Percentiles rank a stretch among this genome's conserved stretches.
Conservation (phyloP, 768 basidiomycete genomes). For the Tulasnella sp. region DNA sequence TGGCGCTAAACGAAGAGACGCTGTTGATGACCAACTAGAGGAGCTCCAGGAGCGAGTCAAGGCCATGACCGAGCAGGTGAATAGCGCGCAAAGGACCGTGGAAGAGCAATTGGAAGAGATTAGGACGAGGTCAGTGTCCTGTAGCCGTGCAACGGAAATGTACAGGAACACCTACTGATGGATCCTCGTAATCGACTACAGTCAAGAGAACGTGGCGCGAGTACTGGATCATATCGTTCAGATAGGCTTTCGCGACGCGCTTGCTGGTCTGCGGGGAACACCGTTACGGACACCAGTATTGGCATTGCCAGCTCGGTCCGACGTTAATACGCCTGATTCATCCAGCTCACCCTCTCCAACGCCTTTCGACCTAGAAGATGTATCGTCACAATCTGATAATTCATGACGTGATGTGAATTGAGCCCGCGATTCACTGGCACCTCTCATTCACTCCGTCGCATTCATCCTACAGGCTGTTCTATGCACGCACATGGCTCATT, state of each 20-base stretch:
- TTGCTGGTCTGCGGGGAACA: too few relatives aligned
- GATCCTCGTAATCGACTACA: constrained; percentile 24
- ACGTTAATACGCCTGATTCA: too few relatives aligned
- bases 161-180: neutral
- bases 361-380: neutral
- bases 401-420: too few relatives aligned
- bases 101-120: constrained; percentile 39
- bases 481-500: too few relatives aligned
- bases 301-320: too few relatives aligned
- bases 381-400: too few relatives aligned
- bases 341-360: too few relatives aligned
- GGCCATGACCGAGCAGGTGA: constrained; percentile 25
- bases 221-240: constrained; percentile 59
- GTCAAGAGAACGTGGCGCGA: constrained; percentile 54
- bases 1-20: constrained; percentile 56
- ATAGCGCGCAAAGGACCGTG: constrained; percentile 31
- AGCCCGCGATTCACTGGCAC: too few relatives aligned
- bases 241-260: constrained; percentile 39
- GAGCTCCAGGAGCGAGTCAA: constrained; percentile 32
- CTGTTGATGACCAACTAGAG: constrained; percentile 52
- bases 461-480: too few relatives aligned
- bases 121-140: constrained; percentile 31
- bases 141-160: neutral
- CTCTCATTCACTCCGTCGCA: too few relatives aligned
- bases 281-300: too few relatives aligned